phyloP scores from a whole-genome alignment of 768 basidiomycete species.

The Mycena leptocephala region DNA sequence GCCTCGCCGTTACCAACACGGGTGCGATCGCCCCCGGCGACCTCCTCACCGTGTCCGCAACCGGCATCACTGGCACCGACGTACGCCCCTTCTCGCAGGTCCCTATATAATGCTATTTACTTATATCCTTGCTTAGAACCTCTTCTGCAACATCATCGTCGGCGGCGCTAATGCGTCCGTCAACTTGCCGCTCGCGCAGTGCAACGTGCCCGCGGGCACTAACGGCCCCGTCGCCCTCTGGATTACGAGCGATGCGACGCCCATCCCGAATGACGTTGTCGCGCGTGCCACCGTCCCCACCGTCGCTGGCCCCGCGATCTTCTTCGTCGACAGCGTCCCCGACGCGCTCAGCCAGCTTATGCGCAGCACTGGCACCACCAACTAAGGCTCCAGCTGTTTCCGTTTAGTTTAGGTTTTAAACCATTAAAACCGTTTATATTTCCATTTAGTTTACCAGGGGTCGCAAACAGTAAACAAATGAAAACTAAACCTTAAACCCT shows the following conservation, averaged over 20 bases:
- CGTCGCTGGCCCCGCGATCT: slow-evolving; percentile 80
- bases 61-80: slow-evolving; percentile 66
- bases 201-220: slow-evolving; percentile 75
- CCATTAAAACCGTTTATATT: no score
- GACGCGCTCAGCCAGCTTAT: slow-evolving; percentile 70
- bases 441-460: no score
- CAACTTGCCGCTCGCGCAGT: slow-evolving; percentile 71
- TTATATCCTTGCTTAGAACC: no score
- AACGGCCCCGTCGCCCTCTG: slow-evolving; percentile 84
- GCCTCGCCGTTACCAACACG: slow-evolving; percentile 76
- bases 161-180: slow-evolving; percentile 72
- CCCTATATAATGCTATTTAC: no score
- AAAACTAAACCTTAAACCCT: no score
- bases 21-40: slow-evolving; percentile 63
- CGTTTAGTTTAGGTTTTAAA: no score
- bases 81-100: not conserved
- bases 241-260: slow-evolving; percentile 75
- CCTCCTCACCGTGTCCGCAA: slow-evolving; percentile 71
- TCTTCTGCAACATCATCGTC: slow-evolving; percentile 83
- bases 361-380: no score
- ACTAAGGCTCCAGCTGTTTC: no score
- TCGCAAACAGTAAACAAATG: no score
- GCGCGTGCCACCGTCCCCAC: slow-evolving; percentile 68
- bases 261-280: slow-evolving; percentile 72
- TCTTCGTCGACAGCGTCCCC: slow-evolving; percentile 75